These are phyloP conservation scores for Syncephalastrum contaminatum DNA, from an alignment of 371 early-diverging fungal species.

Conservation along the genomic window DNA sequence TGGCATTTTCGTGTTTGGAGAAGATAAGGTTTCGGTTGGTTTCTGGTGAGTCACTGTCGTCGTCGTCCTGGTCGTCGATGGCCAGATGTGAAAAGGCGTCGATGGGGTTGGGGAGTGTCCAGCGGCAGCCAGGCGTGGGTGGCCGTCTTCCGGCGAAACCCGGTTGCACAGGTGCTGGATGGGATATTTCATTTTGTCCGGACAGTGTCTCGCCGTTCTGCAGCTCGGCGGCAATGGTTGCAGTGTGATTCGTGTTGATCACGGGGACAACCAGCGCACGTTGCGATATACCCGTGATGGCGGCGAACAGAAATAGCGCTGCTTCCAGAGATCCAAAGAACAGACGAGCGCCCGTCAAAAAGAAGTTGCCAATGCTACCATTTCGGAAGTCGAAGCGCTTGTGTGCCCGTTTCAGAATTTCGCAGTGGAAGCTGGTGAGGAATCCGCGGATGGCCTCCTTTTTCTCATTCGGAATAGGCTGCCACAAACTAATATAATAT, in stretches of 20 bases:
- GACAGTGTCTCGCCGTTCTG: conserved; percentile 54
- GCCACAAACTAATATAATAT: too few relatives aligned
- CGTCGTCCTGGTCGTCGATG: conserved; percentile 20
- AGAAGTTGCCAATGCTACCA: conserved; percentile 76
- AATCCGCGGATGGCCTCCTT: conserved; percentile 73
- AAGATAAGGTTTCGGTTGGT: conserved; percentile 52
- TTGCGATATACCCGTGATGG: conserved; percentile 60
- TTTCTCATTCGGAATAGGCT: conserved; percentile 66
- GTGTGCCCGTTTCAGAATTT: conserved; percentile 61
- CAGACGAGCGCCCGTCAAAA: conserved; percentile 68
- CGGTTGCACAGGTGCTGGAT: conserved; percentile 41
- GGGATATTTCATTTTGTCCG: conserved; percentile 74
- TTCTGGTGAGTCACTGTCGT: conserved; percentile 6
- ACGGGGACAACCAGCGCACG: conserved; percentile 61
- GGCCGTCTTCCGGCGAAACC: conserved; percentile 8
- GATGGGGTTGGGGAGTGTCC: conserved; percentile 35
- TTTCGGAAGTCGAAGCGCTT: conserved; percentile 72
- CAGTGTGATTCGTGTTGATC: conserved; percentile 60
- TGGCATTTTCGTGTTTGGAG: conserved; percentile 43
- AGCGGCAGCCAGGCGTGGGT: conserved; percentile 11
- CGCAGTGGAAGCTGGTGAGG: conserved; percentile 63
- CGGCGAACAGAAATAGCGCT: conserved; percentile 64
- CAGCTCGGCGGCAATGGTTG: conserved; percentile 61
- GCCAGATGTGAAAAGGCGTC: conserved; percentile 47
- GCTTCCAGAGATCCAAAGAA: conserved; percentile 70